These are phyloP conservation scores for Chenopodium suecicum DNA, from an alignment of 148 eudicot genomes.

Conservation along the genomic window DNA sequence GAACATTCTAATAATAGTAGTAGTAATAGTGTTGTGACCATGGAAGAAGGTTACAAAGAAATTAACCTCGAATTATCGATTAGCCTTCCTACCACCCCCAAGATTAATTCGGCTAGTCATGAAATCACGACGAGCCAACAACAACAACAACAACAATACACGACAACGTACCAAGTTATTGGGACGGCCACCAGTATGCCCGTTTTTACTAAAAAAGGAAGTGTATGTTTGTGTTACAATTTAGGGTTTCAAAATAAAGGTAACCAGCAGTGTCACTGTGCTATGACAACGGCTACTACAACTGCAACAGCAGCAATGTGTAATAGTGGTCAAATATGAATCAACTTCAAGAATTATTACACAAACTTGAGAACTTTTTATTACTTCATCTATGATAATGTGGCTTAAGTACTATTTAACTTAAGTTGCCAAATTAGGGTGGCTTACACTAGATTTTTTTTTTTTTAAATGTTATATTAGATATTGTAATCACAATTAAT, in stretches of 20 bases:
- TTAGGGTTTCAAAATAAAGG: constrained; percentile 30
- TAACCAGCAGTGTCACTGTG: constrained; percentile 19
- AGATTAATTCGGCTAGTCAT: background rate
- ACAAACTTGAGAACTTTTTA: too few relatives aligned
- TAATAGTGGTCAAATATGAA: background rate
- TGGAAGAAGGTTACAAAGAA: constrained; percentile 24
- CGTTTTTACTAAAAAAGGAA: constrained; percentile 2
- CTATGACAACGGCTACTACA: constrained; percentile 18
- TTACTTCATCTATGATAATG: too few relatives aligned
- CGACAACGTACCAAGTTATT: constrained; percentile 9
- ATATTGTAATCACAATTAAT: too few relatives aligned
- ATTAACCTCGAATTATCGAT: constrained; percentile 33
- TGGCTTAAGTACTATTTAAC: too few relatives aligned
- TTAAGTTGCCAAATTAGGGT: too few relatives aligned
- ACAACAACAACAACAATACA: constrained; percentile 20
- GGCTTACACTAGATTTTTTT: too few relatives aligned
- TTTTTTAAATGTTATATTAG: too few relatives aligned
- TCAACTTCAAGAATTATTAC: background rate
- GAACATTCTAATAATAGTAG: constrained; percentile 40
- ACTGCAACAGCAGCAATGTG: constrained; percentile 3
- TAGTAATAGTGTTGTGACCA: constrained; percentile 30
- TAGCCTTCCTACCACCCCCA: constrained; percentile 26
- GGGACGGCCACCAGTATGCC: constrained; percentile 9
- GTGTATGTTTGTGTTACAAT: constrained; percentile 33
- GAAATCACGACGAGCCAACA: background rate